Evolutionary conservation across 495 filamentous ascomycete species (phyloP), one percentile per base, ranked within the genome.

Genomic region (Amphirosellinia nigrospora): DNA sequence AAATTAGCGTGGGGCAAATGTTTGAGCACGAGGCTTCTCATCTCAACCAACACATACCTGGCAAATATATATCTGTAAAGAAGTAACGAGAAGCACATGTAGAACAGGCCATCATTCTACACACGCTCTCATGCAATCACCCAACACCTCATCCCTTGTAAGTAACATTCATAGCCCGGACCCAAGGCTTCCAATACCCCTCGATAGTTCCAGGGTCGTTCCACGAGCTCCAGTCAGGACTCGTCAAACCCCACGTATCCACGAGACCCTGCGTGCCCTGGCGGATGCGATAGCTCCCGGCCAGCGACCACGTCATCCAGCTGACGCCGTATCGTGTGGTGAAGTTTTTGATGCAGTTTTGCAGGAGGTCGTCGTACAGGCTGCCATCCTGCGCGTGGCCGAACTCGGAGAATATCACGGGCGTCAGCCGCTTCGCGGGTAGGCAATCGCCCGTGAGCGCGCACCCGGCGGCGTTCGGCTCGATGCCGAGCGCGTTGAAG

Each of bases 241-340:
- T 78, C 48, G 78, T 77, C 72, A 82, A 59, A 62, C 84, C 85
- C 83, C 83, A 87, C 0, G 80, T 73, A 72, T 87, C 85, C 38
- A 83, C 82, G 13, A 74, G 70, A 66, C 85, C 84, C 73, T 84
- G 81, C 1, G 69, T 76, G 13, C 85, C 85, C 1, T 75, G 64
- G 1, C 84, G 74, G 5, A 85, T 82, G 70, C 90, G 88, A 70
- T 89, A 90, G 63, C 86, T 88, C 1, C 86, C 86, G 7, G 80
- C 80, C 39, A 89, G 65, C 4, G 82, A 82, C 86, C 87, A 89
- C 50, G 82, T 76, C 76, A 83, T 83, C 86, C 86, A 89, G 56
- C 86, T 84, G 2, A 85, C 79, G 46, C 82, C 70, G 45, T 82
- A 78, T 60, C 79, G 73, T 58, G 79, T 78, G 23, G 88, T 80